Conservation (phyloP, 2,329 filamentous ascomycete species). For the Stagonosporopsis tanaceti region DNA sequence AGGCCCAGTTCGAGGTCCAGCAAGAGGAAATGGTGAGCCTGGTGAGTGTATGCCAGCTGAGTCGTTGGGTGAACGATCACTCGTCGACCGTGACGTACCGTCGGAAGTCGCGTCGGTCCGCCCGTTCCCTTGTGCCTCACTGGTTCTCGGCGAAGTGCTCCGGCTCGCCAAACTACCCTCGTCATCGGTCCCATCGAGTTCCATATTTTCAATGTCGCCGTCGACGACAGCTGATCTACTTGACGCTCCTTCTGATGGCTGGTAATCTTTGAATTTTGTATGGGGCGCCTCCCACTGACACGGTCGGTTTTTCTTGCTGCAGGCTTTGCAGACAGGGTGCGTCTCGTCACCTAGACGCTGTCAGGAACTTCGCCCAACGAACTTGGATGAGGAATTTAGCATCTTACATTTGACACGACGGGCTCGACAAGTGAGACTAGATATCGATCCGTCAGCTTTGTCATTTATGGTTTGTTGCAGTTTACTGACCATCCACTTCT, state of each 20-base stretch:
- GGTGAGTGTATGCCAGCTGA: constrained; percentile 23
- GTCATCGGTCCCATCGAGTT: constrained; percentile 24
- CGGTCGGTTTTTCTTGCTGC: constrained; percentile 41
- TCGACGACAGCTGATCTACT: constrained; percentile 21
- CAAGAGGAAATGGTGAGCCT: constrained; percentile 15
- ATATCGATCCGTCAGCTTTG: constrained; percentile 6
- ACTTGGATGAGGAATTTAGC: background rate
- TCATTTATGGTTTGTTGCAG: background rate
- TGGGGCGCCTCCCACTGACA: constrained; percentile 43
- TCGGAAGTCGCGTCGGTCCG: constrained; percentile 22
- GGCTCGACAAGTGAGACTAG: constrained; percentile 40
- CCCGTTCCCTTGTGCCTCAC: constrained; percentile 1
- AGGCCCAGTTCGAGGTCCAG: background rate
- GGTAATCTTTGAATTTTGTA: constrained; percentile 39
- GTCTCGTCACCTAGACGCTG: constrained; percentile 37
- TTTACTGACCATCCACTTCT: constrained; percentile 42
- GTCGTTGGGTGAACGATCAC: constrained; percentile 22
- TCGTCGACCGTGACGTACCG: constrained; percentile 21
- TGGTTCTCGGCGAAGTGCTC: constrained; percentile 27
- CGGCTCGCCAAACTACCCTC: constrained; percentile 24
- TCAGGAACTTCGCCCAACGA: background rate
- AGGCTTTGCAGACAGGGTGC: constrained; percentile 41
- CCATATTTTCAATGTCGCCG: constrained; percentile 23
- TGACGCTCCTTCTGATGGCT: constrained; percentile 28
- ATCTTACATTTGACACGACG: constrained; percentile 45